Evolutionary conservation across 306 rosid genomes (phyloP), one percentile per base, ranked within the genome.

Genomic region (Vicia sativa): DNA sequence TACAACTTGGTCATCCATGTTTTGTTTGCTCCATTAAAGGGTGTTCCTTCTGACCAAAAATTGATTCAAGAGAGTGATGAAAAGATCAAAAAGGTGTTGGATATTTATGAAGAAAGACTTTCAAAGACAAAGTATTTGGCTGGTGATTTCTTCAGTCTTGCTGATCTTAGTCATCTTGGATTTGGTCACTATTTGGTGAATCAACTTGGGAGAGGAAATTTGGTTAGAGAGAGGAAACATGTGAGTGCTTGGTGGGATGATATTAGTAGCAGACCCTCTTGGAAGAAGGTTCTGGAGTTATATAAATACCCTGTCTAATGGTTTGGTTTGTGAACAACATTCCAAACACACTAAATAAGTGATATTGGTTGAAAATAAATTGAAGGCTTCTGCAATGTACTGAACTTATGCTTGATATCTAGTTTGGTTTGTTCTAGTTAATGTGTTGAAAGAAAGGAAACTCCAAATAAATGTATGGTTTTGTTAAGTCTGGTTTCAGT

Each of bases 161-260:
- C 80, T 52, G 80, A 76, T 69, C 80, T 76, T 21, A 69, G 80
- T 59, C 86, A 81, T 68, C 80, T 87, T 5, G 71, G 84, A 0
- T 65, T 63, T 37, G 70, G 78, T 13, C 79, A 81, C 44, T 79
- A 79, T 80, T 53, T 87, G 77, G 65, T 77, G 77, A 76, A 77
- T 53, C 73, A 83, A 63, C 4, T 62, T 37, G 63, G 66, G 9
- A 81, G 78, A 71, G 83, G 56, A 16, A 37, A 62, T 52, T 56
- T 84, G 68, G 74, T 84, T 0, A 71, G 74, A 42, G 78, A 77
- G 42, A 81, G 87, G 75, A 81, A 82, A 42, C 85, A 73, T 67
- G 80, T 87, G 54, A 79, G 78, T 55, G 87, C 81, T 42, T 87
- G 89, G 89, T 80, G 86, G 89, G 86, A 78, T 62, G 84, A 84